phyloP scores from a whole-genome alignment of 2,329 filamentous ascomycete genomes.

The Fusarium graminum region DNA sequence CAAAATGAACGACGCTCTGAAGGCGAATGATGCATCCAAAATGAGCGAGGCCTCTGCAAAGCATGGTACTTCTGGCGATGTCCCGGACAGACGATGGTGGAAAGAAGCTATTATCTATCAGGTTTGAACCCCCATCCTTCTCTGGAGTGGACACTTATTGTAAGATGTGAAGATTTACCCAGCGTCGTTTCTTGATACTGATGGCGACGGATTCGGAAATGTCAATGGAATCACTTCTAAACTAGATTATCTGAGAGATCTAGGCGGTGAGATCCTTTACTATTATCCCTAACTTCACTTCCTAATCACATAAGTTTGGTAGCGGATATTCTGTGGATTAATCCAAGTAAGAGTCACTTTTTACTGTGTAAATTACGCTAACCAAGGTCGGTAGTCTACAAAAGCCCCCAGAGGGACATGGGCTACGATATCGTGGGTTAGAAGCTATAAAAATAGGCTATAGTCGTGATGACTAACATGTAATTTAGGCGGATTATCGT shows the following conservation, averaged over 20 bases:
- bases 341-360: not conserved
- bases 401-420: constrained; percentile 44
- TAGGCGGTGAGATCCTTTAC: constrained; percentile 19
- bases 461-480: not conserved
- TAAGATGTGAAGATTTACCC: constrained; percentile 63
- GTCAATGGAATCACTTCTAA: constrained; percentile 65
- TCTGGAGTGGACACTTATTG: accelerated
- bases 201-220: constrained; percentile 66
- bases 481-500: constrained; percentile 30
- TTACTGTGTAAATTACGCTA: accelerated
- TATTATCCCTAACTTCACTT: accelerated
- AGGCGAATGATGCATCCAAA: not conserved
- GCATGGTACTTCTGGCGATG: not conserved
- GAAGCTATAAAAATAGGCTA: not conserved
- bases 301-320: not conserved
- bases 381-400: constrained; percentile 18
- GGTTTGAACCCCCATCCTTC: not conserved
- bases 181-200: constrained; percentile 67
- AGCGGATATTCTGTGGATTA: constrained; percentile 17
- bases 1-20: not conserved
- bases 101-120: constrained; percentile 9
- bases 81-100: not conserved
- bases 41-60: not conserved
- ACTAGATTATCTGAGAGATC: constrained; percentile 59
- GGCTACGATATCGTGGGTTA: constrained; percentile 40